These are phyloP conservation scores for Trypanosoma caninum DNA, from an alignment of 208 protist genomes.

Conservation along the genomic window DNA sequence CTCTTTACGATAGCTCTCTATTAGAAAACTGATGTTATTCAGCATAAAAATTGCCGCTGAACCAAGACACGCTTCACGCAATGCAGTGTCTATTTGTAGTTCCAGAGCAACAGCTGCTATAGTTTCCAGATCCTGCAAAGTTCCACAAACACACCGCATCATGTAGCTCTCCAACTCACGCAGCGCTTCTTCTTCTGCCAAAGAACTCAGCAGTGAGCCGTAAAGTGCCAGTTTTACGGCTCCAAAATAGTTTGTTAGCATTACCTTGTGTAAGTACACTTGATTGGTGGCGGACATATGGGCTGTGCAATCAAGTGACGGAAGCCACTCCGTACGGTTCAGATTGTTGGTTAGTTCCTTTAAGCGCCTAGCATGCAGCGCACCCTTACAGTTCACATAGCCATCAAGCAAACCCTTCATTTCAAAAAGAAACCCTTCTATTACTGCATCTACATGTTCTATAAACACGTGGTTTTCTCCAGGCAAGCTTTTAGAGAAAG, in stretches of 20 bases:
- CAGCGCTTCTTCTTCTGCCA: slow-evolving; percentile 44
- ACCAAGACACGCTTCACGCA: slow-evolving; percentile 12
- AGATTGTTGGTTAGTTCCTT: slow-evolving; percentile 34
- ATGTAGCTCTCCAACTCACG: slow-evolving; percentile 64
- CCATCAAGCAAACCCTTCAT: slow-evolving; percentile 63
- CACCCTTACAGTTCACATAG: slow-evolving; percentile 58
- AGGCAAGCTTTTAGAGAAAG: slow-evolving; percentile 36
- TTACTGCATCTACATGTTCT: slow-evolving; percentile 59
- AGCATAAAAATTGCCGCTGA: slow-evolving; percentile 64
- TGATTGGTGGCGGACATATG: slow-evolving; percentile 77
- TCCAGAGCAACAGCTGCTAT: slow-evolving; percentile 57
- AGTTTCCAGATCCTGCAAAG: slow-evolving; percentile 56
- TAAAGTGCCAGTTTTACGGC: slow-evolving; percentile 68
- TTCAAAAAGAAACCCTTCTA: slow-evolving; percentile 55
- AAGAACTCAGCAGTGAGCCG: slow-evolving; percentile 36
- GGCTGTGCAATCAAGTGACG: slow-evolving; percentile 65
- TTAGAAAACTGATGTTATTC: slow-evolving; percentile 75
- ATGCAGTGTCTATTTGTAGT: slow-evolving; percentile 33
- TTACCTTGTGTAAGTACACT: slow-evolving; percentile 76
- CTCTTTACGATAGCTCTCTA: slow-evolving; percentile 69
- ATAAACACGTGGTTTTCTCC: slow-evolving; percentile 66
- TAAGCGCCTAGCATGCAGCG: slow-evolving; percentile 38
- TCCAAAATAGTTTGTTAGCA: slow-evolving; percentile 76
- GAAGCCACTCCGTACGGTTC: slow-evolving; percentile 69
- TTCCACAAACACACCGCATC: slow-evolving; percentile 55